Evolutionary conservation across 352 stramenopile species (phyloP).

Genomic region (Globisporangium rhizosaccharum): DNA sequence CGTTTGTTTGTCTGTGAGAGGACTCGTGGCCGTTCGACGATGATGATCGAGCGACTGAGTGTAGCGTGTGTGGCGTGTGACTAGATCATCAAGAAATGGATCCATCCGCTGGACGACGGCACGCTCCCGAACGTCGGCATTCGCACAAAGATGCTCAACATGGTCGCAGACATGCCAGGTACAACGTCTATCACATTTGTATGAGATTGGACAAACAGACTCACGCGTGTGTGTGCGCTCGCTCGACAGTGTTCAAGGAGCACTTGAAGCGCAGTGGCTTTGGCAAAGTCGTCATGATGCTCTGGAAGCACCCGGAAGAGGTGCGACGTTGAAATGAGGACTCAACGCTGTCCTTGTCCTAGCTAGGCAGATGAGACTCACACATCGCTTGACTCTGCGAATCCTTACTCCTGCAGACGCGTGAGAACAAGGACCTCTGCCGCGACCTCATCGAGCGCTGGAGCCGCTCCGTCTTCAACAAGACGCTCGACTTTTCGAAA

Average conservation of each 20-base stretch:
- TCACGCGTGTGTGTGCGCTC: not conserved
- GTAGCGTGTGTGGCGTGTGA: not conserved
- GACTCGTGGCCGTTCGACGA: not conserved
- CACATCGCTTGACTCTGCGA: not conserved
- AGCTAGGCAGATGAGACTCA: not conserved
- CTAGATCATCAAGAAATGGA: slow-evolving; percentile 89
- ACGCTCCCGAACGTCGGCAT: slow-evolving; percentile 79
- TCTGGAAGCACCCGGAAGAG: slow-evolving; percentile 86
- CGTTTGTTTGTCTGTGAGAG: too few species aligned
- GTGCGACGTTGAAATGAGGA: slow-evolving; percentile 18
- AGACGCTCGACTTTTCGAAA: slow-evolving; percentile 85
- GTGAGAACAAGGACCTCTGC: slow-evolving; percentile 84
- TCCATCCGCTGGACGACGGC: slow-evolving; percentile 76
- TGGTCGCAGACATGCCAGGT: slow-evolving; percentile 75
- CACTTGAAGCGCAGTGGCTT: slow-evolving; percentile 87
- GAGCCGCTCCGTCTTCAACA: slow-evolving; percentile 87
- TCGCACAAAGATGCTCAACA: slow-evolving; percentile 83
- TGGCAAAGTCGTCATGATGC: slow-evolving; percentile 82
- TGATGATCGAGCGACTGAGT: not conserved
- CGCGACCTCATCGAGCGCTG: slow-evolving; percentile 81
- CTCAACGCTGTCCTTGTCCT: not conserved
- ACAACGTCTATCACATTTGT: not conserved
- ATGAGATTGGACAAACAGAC: not conserved
- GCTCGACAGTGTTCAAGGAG: slow-evolving; percentile 71
- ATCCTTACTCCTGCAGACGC: slow-evolving; percentile 31